Conservation (phyloP, 2,329 filamentous ascomycete genomes). For the Talaromyces islandicus region DNA sequence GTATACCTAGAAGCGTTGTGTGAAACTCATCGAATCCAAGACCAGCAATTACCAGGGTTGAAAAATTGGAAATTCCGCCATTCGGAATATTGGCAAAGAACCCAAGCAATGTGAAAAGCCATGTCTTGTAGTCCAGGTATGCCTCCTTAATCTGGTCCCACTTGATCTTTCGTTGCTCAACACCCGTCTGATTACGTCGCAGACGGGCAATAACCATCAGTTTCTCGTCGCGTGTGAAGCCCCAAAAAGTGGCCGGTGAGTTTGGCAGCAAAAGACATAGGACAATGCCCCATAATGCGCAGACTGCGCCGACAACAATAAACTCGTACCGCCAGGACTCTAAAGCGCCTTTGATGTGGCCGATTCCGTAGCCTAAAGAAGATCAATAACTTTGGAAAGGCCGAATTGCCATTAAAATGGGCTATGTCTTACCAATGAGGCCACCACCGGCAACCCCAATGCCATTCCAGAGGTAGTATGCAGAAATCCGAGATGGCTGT, state of each 20-base stretch:
- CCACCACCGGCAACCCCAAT: slow-evolving; percentile 5
- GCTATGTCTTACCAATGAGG: slow-evolving; percentile 1
- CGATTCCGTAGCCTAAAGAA: slow-evolving; percentile 1
- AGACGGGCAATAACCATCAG: slow-evolving; percentile 7
- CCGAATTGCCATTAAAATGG: neutral
- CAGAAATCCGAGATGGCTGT: slow-evolving; percentile 5
- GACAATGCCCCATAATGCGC: slow-evolving; percentile 5
- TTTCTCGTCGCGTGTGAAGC: slow-evolving; percentile 2
- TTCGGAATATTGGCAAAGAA: slow-evolving; percentile 20
- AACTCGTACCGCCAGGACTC: slow-evolving; percentile 4
- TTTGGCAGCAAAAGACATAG: slow-evolving; percentile 4
- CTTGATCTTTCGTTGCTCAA: slow-evolving; percentile 6
- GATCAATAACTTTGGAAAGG: neutral
- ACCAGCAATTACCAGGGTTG: slow-evolving; percentile 26
- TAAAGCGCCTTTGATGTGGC: neutral
- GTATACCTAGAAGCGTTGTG: slow-evolving; percentile 31
- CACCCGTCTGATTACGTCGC: slow-evolving; percentile 5
- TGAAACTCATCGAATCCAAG: slow-evolving; percentile 37
- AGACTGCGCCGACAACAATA: slow-evolving; percentile 4
- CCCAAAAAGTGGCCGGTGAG: slow-evolving; percentile 8
- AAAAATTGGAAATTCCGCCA: slow-evolving; percentile 26
- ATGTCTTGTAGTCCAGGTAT: slow-evolving; percentile 7
- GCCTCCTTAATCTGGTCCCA: slow-evolving; percentile 6
- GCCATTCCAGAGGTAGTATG: slow-evolving; percentile 6
- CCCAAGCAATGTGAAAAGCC: slow-evolving; percentile 1